phyloP scores from a whole-genome alignment of 495 filamentous ascomycete species.

The Aspergillus carlsbadensis region DNA sequence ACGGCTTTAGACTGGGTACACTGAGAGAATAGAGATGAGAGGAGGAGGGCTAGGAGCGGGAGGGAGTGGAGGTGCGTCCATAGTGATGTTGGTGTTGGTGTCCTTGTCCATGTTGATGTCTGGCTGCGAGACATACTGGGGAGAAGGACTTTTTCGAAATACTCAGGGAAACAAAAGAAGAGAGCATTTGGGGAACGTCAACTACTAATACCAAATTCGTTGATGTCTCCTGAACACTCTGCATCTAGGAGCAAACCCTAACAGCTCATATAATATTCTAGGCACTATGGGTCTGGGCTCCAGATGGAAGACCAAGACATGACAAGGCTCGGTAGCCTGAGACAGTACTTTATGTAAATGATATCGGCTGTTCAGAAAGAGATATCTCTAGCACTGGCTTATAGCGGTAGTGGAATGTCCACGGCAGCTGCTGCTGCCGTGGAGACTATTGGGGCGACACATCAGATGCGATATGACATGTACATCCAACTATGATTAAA shows the following conservation, averaged over 20 bases:
- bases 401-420: background rate
- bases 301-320: background rate
- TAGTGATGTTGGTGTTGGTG: background rate
- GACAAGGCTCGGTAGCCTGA: background rate
- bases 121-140: background rate
- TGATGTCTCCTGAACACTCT: background rate
- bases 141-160: too few relatives aligned
- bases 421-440: too few relatives aligned
- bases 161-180: background rate
- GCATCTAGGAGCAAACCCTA: background rate
- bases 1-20: background rate
- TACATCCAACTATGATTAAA: background rate
- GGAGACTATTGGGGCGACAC: constrained; percentile 4
- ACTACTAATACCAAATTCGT: too few relatives aligned
- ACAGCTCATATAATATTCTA: too few relatives aligned
- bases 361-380: background rate
- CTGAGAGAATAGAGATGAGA: background rate
- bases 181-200: background rate
- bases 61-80: background rate
- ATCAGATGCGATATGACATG: constrained; percentile 1
- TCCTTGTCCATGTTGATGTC: background rate
- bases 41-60: background rate
- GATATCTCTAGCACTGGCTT: too few relatives aligned
- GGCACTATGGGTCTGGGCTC: too few relatives aligned
- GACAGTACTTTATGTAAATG: background rate